These are phyloP conservation scores for Microdochium nivale DNA, from an alignment of 2,329 filamentous ascomycete species.

Conservation along the genomic window DNA sequence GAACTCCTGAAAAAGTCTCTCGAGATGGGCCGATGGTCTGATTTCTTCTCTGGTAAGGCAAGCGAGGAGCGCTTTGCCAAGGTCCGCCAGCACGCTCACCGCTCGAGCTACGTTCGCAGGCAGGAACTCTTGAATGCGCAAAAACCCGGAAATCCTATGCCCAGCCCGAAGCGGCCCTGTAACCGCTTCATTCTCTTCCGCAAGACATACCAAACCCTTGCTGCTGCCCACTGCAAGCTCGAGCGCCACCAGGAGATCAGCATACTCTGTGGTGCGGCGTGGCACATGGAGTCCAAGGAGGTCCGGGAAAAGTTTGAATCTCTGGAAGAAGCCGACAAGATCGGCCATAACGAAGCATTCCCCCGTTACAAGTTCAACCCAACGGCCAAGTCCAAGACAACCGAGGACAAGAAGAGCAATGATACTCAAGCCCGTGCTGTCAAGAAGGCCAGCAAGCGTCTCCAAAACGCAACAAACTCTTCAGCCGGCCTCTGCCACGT, in stretches of 20 bases:
- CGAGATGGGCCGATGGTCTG: background rate
- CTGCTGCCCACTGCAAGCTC: conserved; percentile 70
- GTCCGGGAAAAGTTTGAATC: conserved; percentile 69
- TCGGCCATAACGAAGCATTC: conserved; percentile 77
- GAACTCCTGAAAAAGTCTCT: background rate
- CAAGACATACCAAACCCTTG: conserved; percentile 81
- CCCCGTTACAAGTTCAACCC: conserved; percentile 93
- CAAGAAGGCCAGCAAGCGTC: no score
- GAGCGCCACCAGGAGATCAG: conserved; percentile 95
- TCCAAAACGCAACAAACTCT: no score
- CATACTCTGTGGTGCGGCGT: conserved; percentile 75
- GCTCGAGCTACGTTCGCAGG: no score
- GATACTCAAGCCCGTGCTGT: background rate
- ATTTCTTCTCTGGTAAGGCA: background rate
- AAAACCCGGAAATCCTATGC: conserved; percentile 60
- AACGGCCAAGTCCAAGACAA: no score
- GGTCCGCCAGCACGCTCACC: conserved; percentile 5
- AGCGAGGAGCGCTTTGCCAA: conserved; percentile 58
- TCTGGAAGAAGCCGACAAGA: conserved; percentile 71
- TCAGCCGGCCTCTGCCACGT: no score
- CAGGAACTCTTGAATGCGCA: conserved; percentile 36
- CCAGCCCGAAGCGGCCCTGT: conserved; percentile 65
- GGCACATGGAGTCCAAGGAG: conserved; percentile 69
- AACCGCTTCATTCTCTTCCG: conserved; percentile 98
- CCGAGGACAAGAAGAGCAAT: conserved; percentile 27